These are phyloP conservation scores for Triglochin maritima DNA, from an alignment of 106 monocot species.

Conservation along the genomic window DNA sequence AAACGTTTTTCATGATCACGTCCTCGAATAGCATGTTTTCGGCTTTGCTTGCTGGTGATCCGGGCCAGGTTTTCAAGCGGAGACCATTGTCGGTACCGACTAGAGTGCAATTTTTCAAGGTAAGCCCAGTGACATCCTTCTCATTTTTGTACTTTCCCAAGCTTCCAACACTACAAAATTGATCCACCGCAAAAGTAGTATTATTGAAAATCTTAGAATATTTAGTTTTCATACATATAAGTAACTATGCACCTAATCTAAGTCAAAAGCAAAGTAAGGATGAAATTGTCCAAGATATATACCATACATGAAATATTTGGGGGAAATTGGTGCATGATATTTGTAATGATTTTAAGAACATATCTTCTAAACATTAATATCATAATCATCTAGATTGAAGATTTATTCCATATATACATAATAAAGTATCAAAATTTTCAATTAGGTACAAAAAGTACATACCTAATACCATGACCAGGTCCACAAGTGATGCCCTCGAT, in stretches of 20 bases:
- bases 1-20: conserved; percentile 31
- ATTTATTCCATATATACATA: neutral
- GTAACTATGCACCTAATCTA: too few species aligned
- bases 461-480: conserved; percentile 52
- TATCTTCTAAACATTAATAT: neutral
- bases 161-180: conserved; percentile 37
- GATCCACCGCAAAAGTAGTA: neutral
- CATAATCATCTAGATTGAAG: neutral
- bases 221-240: too few species aligned
- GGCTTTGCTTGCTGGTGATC: conserved; percentile 16
- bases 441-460: neutral
- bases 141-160: conserved; percentile 37
- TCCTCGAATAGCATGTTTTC: conserved; percentile 29
- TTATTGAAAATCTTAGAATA: too few species aligned
- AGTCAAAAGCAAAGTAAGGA: too few species aligned
- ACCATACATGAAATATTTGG: too few species aligned
- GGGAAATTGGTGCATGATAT: too few species aligned
- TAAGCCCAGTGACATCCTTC: conserved; percentile 17
- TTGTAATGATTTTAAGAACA: too few species aligned
- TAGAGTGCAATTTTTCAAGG: conserved; percentile 40
- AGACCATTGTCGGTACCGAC: conserved; percentile 34
- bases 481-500: conserved; percentile 24
- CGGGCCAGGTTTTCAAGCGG: conserved; percentile 51
- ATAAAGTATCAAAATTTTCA: neutral
- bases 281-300: too few species aligned